Evolutionary conservation across 2,329 filamentous ascomycete species (phyloP), one percentile per base, ranked within the genome.

Genomic region (Fusarium austroafricanum): DNA sequence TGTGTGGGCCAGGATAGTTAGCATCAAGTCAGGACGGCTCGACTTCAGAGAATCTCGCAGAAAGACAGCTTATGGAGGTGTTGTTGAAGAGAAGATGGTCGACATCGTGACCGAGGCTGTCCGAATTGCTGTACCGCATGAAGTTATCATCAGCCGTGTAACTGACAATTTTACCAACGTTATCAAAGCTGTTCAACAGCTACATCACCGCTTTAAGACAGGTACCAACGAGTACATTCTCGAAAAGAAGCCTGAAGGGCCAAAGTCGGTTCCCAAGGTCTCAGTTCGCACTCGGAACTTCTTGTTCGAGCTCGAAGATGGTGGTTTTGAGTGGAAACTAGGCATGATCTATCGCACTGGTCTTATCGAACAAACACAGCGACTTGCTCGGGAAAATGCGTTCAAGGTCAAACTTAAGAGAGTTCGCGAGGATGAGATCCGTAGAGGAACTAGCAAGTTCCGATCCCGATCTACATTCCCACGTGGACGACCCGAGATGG

Each of bases 281-380:
- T 95, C 94, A 0, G 70, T 99, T 11, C 89, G 94, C 51, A 91
- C 91, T 55, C 92, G 92, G 72, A 92, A 92, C 7, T 84, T 99
- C 23, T 81, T 97, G 4, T 95, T 99, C 61, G 95, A 98, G 75
- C 84, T 99, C 35, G 96, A 99, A 79, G 96, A 99, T 76, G 95
- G 96, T 49, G 91, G 93, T 0, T 99, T 99, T 74, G 96, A 99
- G 77, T 99, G 94, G 92, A 98, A 97, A 76, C 83, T 99, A 11
- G 93, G 94, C 17, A 90, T 94, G 75, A 99, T 99, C 51, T 99
- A 98, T 77, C 90, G 95, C 31, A 89, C 93, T 44, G 96, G 96
- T 1, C 85, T 95, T 20, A 83, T 94, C 55, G 96, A 99, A 78
- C 95, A 98, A 78, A 90, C 91, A 76, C 96, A 98, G 78, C 88